Percentiles rank a stretch among this genome's conserved stretches.
Evolutionary conservation across 1,284 basidiomycete genomes (phyloP).

Genomic region (Chiua sp.): DNA sequence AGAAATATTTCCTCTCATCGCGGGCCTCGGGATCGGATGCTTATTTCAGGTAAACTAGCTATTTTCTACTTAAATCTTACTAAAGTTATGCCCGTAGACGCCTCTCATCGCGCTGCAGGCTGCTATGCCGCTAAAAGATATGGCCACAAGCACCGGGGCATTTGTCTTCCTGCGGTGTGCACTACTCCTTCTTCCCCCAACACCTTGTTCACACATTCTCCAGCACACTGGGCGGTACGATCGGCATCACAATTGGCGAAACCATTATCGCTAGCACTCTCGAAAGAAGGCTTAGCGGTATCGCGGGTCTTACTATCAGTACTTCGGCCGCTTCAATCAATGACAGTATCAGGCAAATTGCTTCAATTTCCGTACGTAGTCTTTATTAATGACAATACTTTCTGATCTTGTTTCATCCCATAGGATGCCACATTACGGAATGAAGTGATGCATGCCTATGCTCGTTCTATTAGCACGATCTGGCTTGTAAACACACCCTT

Average conservation of each 20-base stretch:
- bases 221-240: constrained; percentile 42
- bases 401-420: constrained; percentile 2
- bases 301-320: constrained; percentile 45
- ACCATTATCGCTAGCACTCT: constrained; percentile 42
- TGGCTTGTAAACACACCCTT: constrained; percentile 77
- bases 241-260: constrained; percentile 44
- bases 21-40: constrained; percentile 41
- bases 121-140: constrained; percentile 51
- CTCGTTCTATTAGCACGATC: constrained; percentile 68
- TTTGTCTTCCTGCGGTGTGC: constrained; percentile 41
- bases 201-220: not conserved
- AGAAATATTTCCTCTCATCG: constrained; percentile 41
- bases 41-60: constrained; percentile 39
- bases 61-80: too few species aligned
- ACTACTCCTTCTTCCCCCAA: not conserved
- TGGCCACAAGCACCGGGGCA: constrained; percentile 48
- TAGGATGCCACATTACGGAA: constrained; percentile 54
- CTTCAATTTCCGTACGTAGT: constrained; percentile 54
- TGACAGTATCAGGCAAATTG: constrained; percentile 58
- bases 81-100: constrained; percentile 14
- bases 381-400: constrained; percentile 7
- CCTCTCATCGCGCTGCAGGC: constrained; percentile 47
- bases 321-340: constrained; percentile 61
- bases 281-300: constrained; percentile 51
- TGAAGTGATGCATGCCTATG: constrained; percentile 71